phyloP scores from a whole-genome alignment of 257 asterid species.

The Penstemon davidsonii region DNA sequence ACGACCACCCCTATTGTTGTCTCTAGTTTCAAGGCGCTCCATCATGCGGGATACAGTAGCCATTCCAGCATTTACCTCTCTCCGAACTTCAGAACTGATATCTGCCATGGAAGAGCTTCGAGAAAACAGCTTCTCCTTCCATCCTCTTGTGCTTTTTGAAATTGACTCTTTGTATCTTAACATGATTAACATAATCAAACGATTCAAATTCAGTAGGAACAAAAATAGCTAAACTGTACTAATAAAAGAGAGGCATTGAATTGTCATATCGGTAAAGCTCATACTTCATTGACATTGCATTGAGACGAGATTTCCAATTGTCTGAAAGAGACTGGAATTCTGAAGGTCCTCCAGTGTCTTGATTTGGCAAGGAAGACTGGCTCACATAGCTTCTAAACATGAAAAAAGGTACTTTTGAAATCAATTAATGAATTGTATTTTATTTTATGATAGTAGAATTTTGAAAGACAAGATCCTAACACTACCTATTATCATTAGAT shows the following conservation, averaged over 20 bases:
- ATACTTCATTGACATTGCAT: conserved; percentile 77
- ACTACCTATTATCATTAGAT: conserved; percentile 54
- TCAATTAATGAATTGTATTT: not conserved
- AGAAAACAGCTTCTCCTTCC: conserved; percentile 88
- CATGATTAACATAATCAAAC: conserved; percentile 12
- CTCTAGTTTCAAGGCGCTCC: conserved; percentile 82
- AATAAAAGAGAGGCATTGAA: not conserved
- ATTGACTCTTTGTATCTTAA: conserved; percentile 84
- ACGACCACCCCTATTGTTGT: conserved; percentile 34
- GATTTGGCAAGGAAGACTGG: conserved; percentile 46
- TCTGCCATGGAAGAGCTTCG: conserved; percentile 77
- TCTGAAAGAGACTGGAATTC: conserved; percentile 72
- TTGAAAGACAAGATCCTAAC: conserved; percentile 23
- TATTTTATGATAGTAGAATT: not conserved
- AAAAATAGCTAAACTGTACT: not conserved
- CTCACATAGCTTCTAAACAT: conserved; percentile 46
- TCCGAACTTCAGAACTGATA: conserved; percentile 70
- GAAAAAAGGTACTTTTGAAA: not conserved
- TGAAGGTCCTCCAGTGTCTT: conserved; percentile 82
- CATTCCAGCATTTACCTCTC: conserved; percentile 77
- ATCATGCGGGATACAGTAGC: conserved; percentile 86
- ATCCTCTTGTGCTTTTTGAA: conserved; percentile 76
- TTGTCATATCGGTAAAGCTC: conserved; percentile 17
- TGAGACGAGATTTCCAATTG: conserved; percentile 75
- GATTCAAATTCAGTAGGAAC: conserved; percentile 20